Evolutionary conservation across 129 eudicot genomes (phyloP), one percentile per base, ranked within the genome.

Genomic region (Pittosporum tobira): DNA sequence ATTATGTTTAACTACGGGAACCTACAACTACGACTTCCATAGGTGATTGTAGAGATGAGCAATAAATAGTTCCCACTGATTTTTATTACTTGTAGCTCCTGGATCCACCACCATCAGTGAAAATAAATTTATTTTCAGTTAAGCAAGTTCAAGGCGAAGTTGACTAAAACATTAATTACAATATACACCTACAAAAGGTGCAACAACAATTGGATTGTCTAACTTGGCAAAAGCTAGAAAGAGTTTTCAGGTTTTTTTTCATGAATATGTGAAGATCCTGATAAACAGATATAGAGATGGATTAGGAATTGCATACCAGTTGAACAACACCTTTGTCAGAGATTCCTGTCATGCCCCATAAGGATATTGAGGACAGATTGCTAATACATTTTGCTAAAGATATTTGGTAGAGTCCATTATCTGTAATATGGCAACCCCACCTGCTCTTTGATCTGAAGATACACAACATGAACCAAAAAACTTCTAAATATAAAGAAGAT

Each of bases 371-470:
- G 29, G 91, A 74, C 53, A 93, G 77, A 61, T 93, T 84, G 75
- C 50, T 37, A 45, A 87, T 47, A 71, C 99, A 93, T 53, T 83
- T 93, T 27, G 96, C 88, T n/a, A 73, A 43, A 1, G 96, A 93
- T 64, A 93, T 57, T 55, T 81, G 87, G 56, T 72, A 57, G 26
- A 93, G 61, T 46, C 94, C 99, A 16, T 72, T 66, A 68, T 93
- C 99, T 12, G 99, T 83, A 66, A 93, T 87, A 65, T 87, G 96
- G 77, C 99, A 93, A 65, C 96, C 96, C 99, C 99, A 93, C 20
- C 96, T 75, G 75, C 94, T 84, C 75, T 88, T 93, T 67, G 99
- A 84, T 59, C 99, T 93, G 82, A 51, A 77, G 27, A 36, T 46
- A 66, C 30, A 60, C 43, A 27, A 36, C 40, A 5, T n/a, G 12